These are phyloP conservation scores for Paraglomus brasilianum DNA, from an alignment of 192 early-diverging fungal genomes.

Conservation along the genomic window DNA sequence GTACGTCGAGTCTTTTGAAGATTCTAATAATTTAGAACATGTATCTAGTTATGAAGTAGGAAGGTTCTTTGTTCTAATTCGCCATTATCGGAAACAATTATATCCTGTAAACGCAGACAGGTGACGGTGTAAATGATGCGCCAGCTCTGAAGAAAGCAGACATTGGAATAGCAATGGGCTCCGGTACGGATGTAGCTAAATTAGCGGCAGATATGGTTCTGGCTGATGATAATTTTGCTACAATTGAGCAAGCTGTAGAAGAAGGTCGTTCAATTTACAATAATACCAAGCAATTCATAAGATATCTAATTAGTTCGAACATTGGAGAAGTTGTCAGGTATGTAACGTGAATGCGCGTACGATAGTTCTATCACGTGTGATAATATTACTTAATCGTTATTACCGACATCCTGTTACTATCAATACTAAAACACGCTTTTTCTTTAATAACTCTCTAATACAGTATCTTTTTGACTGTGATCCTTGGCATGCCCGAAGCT, in stretches of 20 bases:
- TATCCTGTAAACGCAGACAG: constrained; percentile 57
- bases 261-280: constrained; percentile 98
- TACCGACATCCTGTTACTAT: no score
- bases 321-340: constrained; percentile 94
- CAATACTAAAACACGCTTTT: no score
- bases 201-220: constrained; percentile 97
- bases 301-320: constrained; percentile 97
- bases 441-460: neutral
- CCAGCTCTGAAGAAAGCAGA: constrained; percentile 97
- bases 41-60: constrained; percentile 16
- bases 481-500: constrained; percentile 96
- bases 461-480: constrained; percentile 90
- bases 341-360: no score
- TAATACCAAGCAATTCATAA: constrained; percentile 99
- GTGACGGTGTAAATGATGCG: constrained; percentile 99
- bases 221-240: constrained; percentile 98
- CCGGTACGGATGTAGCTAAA: constrained; percentile 98
- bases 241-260: constrained; percentile 95
- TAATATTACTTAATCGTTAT: no score
- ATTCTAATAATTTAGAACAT: neutral
- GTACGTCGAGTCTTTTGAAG: no score
- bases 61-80: neutral
- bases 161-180: constrained; percentile 99
- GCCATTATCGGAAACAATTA: neutral
- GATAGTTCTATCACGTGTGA: no score